Base-by-base conservation (phyloP, 1,284 basidiomycete genomes). In the Pseudozyma sp. region DNA sequence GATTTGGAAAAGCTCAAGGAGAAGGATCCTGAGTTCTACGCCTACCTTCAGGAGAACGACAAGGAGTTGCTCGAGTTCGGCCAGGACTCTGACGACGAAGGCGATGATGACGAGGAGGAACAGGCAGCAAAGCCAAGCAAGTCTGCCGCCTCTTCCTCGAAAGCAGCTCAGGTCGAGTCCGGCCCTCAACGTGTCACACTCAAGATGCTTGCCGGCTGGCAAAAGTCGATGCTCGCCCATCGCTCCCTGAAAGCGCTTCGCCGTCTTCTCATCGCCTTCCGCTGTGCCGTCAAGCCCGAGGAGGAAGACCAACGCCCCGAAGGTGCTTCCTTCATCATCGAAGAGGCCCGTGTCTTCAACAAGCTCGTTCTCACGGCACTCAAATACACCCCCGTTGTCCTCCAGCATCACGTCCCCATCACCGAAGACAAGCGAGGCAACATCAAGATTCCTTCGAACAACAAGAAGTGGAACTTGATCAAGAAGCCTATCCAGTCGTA, bases 11-110 rank as follows among this genome's bases (percentile, higher is more conserved):
- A 93, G 81, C 89, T 99, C 43, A 92, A 92, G 13, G 92, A 96
- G 86, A 96, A 93, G 85, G 97, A 99, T 85, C 96, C 96, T 18
- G 96, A 97, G 81, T 99, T 99, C 87, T 99, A 91, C 91, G 95
- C 97, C 86, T 99, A 97, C 84, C 88, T 99, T 8, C 92, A 97
- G 87, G 94, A 98, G 86, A 96, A 99, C 83, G 96, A 99, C 86
- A 87, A 89, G 60, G 94, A 95, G 58, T 87, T 99, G 36, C 88
- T 99, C 7, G 88, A 93, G 2, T 99, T 99, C 83, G 82, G 76
- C 16, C 63, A 76, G 39, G 87, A 90, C 42, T 81, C 79, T 16
- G 86, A 83, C 63, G 81, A 82, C 10, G 83, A 84, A 12, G 85
- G 72, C 2, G 58, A 69, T 19, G 85, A 77, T 0, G 83, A 73